A percentile compares a stretch with the other conserved stretches of the same genome.
These are phyloP conservation scores for Lipomyces orientalis DNA, from an alignment of 805 yeast species.

Conservation along the genomic window DNA sequence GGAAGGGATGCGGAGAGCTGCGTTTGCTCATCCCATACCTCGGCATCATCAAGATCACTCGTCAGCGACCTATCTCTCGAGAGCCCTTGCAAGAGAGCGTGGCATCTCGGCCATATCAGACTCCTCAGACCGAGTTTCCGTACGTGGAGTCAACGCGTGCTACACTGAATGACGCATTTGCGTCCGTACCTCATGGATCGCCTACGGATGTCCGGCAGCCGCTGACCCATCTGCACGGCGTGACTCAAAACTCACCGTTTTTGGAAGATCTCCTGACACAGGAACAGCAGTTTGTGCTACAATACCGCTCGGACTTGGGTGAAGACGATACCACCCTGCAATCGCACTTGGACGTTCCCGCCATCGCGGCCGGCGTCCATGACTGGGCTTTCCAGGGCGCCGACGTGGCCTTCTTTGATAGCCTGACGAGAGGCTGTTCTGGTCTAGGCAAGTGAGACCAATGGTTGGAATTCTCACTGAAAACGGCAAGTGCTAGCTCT, in stretches of 20 bases:
- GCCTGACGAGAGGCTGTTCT: conserved; percentile 5
- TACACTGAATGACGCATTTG: neutral
- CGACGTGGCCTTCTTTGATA: conserved; percentile 4
- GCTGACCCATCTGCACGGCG: neutral
- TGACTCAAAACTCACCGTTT: neutral
- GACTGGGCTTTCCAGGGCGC: conserved; percentile 11
- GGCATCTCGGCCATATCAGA: neutral
- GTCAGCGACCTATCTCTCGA: neutral
- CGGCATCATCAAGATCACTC: neutral
- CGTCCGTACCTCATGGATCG: neutral
- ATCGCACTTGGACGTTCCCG: neutral
- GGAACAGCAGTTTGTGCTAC: neutral
- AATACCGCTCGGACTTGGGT: neutral
- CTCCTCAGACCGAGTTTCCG: neutral
- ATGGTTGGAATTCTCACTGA: neutral
- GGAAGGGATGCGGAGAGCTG: neutral
- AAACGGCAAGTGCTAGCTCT: neutral
- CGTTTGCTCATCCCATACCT: conserved; percentile 4
- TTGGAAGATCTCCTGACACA: neutral
- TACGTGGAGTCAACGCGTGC: neutral
- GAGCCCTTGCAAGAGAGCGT: neutral
- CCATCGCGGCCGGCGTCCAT: conserved; percentile 1
- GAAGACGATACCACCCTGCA: neutral
- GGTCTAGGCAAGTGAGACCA: neutral
- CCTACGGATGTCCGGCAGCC: neutral